These are phyloP conservation scores for Penicillium cinerascens DNA, from an alignment of 495 filamentous ascomycete genomes.

Conservation along the genomic window DNA sequence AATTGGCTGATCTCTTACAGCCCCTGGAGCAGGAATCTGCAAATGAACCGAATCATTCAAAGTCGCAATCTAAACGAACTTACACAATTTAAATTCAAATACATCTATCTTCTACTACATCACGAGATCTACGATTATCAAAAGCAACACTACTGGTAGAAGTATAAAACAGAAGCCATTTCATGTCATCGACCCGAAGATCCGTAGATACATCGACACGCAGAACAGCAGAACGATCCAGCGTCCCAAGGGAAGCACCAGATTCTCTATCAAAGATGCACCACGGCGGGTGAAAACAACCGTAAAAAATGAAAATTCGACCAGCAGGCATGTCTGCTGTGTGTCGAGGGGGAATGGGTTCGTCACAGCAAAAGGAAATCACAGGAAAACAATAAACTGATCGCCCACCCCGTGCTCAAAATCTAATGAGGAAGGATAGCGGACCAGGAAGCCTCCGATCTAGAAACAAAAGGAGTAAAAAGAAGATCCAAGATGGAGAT, in stretches of 20 bases:
- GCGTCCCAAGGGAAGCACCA: conserved; percentile 5
- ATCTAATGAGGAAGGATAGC: background rate
- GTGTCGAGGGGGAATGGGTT: conserved; percentile 9
- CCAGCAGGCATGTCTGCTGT: background rate
- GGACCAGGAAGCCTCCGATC: background rate
- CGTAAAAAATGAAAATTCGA: conserved; percentile 11
- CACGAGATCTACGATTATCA: background rate
- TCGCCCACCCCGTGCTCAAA: background rate
- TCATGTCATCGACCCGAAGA: background rate
- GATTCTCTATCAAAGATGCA: conserved; percentile 21
- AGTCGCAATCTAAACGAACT: background rate
- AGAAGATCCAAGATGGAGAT: conserved; percentile 1
- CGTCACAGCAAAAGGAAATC: conserved; percentile 2
- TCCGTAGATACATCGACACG: conserved; percentile 10
- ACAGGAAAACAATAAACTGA: background rate
- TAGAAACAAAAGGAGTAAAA: background rate
- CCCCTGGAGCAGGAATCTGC: too few species aligned
- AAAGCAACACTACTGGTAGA: background rate
- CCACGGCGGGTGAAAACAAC: conserved; percentile 7
- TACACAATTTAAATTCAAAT: background rate
- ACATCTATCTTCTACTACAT: background rate
- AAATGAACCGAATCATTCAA: background rate
- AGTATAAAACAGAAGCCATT: background rate
- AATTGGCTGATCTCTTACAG: background rate
- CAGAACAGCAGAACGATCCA: conserved; percentile 2